Evolutionary conservation across 2,329 filamentous ascomycete species (phyloP), one percentile per base, ranked within the genome.

Genomic region (Pseudogymnoascus sp.): DNA sequence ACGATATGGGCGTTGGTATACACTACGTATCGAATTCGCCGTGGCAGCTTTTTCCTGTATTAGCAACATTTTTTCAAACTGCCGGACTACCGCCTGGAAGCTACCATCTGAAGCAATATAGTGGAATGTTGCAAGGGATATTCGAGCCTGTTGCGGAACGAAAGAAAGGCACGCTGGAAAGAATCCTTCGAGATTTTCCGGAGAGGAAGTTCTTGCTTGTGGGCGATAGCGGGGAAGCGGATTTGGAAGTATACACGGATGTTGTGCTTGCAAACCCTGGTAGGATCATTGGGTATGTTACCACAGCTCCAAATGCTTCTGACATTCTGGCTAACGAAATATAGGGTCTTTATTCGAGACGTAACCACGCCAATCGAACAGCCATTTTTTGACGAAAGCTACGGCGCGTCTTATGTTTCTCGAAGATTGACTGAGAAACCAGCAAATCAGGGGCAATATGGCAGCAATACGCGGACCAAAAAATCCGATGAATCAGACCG

Each of bases 1-100:
- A 89, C 40, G 80, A 86, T 18, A 85, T 93, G 77, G 92, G 93
- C 16, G 93, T 97, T 23, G 85, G 87, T 69, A 83, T 99, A 62
- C 96, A 99, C 73, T 99, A 99, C 74, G 96, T 96, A 68, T 99
- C 95, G n/a, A 99, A 99, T 75, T 96, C 93, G 61, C 95, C 95
- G 0, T 99, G 96, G 96, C 96, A 99, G 74, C 82, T 99, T 5
- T 99, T 91, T 70, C 95, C 95, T 0, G 86, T 97, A 2, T 79
- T 99, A 10, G 88, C 90, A 4, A 91, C 85, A 62, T 99, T 89
- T 73, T 96, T 97, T 74, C 86, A 87, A 67, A 77, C 88, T 42
- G 89, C 90, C 5, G 89, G 89, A 1, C 78, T 99, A 1, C 95
- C 95, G 0, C 84, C 84, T 0, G 96, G 95, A 0, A 97, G 93